Evolutionary conservation across 2,329 filamentous ascomycete genomes (phyloP), one percentile per base, ranked within the genome.

Genomic region (Botryotinia narcissicola): DNA sequence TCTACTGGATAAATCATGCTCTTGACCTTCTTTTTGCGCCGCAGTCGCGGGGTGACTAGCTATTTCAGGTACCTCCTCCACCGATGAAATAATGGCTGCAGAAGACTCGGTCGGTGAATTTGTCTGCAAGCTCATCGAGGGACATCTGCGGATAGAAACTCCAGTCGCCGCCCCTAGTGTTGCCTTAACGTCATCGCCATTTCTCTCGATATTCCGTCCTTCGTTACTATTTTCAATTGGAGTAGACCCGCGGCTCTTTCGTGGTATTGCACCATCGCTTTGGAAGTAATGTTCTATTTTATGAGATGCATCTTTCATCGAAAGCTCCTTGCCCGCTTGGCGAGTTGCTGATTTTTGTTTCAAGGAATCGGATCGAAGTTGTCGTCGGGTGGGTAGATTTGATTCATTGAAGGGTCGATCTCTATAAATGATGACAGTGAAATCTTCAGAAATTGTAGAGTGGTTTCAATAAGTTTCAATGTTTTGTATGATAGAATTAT

Each of bases 331-430:
- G 64, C 76, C 75, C 61, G 68, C 74, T 73, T 77, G 75, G 22
- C 74, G 77, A 48, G 66, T 78, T 42, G 74, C 80, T 77, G 77
- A 80, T 80, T 82, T 82, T 72, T 82, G 82, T 75, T 83, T 84
- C 46, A 85, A 77, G 25, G 80, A 80, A 74, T 87, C 84, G 51
- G 86, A 83, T 73, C 84, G 83, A 68, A 84, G 81, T 75, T 82
- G 81, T 73, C 84, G 85, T 75, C 85, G 84, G 72, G 83, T 75
- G 68, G 88, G 88, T 73, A 90, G 86, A 78, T 83, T 86, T 68
- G 82, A 82, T 79, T 89, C 87, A 78, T 86, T 85, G 59, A 90
- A 82, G 73, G 82, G 83, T 69, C 84, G 83, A 73, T 85, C 83
- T 81, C 86, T 87, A 79, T 60, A 73, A 69, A 67, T 63, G 44